A percentile compares a stretch with the other conserved stretches of the same genome.
Conservation (phyloP, 2,329 filamentous ascomycete genomes). For the Mollisiaceae sp. region DNA sequence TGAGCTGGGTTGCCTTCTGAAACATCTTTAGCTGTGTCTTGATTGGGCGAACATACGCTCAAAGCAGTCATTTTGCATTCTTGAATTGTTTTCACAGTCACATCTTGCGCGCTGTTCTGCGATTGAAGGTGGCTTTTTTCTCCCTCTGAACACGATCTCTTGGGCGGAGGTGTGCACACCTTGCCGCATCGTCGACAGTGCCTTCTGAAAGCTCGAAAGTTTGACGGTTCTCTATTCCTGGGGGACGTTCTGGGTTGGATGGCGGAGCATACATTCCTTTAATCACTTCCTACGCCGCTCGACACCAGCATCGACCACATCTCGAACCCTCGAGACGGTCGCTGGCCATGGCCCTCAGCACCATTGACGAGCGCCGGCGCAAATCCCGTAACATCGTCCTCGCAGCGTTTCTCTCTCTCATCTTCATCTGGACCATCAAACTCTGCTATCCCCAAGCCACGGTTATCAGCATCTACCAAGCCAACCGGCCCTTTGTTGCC, state of each 20-base stretch:
- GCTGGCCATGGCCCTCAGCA: constrained; percentile 22
- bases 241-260: constrained; percentile 14
- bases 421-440: constrained; percentile 37
- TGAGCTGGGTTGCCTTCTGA: not conserved
- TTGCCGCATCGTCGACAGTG: not conserved
- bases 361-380: constrained; percentile 35
- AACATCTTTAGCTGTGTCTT: not conserved
- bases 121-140: not conserved
- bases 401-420: constrained; percentile 32
- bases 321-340: not conserved
- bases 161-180: not conserved
- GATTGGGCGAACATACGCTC: not conserved
- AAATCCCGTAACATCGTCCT: constrained; percentile 35
- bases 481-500: constrained; percentile 2
- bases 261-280: constrained; percentile 9
- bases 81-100: not conserved
- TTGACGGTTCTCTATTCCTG: not conserved
- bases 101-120: not conserved
- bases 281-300: not conserved
- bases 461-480: constrained; percentile 29
- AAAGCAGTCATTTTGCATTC: constrained; percentile 9
- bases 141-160: not conserved
- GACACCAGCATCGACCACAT: constrained; percentile 1
- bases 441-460: constrained; percentile 34
- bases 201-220: not conserved